phyloP scores from a whole-genome alignment of 768 basidiomycete genomes.

The Mycena metata region DNA sequence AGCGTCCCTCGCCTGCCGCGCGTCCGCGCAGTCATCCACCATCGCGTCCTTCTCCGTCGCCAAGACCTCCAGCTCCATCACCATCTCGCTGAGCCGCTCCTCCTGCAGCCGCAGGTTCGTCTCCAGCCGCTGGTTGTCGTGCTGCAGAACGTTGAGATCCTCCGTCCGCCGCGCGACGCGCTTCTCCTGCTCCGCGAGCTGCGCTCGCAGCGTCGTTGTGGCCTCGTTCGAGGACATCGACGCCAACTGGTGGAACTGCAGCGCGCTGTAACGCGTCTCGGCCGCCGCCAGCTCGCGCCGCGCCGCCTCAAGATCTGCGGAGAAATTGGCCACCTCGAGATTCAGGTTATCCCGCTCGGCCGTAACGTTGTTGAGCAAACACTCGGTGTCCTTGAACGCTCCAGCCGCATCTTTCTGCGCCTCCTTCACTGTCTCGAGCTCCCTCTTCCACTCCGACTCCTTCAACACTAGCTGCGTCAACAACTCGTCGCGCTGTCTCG shows the following conservation, averaged over 20 bases:
- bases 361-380: conserved; percentile 68
- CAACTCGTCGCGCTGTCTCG: conserved; percentile 55
- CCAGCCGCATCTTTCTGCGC: conserved; percentile 52
- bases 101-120: conserved; percentile 82
- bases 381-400: conserved; percentile 56
- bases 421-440: conserved; percentile 43
- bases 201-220: conserved; percentile 66
- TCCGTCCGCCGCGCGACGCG: conserved; percentile 77
- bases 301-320: conserved; percentile 65
- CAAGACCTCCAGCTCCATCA: conserved; percentile 74
- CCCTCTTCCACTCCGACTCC: conserved; percentile 48
- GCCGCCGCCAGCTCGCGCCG: conserved; percentile 68
- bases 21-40: conserved; percentile 88
- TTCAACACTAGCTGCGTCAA: conserved; percentile 48
- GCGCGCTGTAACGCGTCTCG: conserved; percentile 70
- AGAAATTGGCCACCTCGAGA: conserved; percentile 76
- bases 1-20: conserved; percentile 78
- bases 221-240: conserved; percentile 71
- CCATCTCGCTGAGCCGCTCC: conserved; percentile 80
- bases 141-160: conserved; percentile 83
- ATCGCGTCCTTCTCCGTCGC: conserved; percentile 80
- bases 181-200: conserved; percentile 77
- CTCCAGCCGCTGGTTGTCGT: conserved; percentile 83
- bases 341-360: conserved; percentile 75
- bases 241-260: conserved; percentile 78